phyloP scores from a whole-genome alignment of 2,329 filamentous ascomycete species.

The Tolypocladium endophyticum region DNA sequence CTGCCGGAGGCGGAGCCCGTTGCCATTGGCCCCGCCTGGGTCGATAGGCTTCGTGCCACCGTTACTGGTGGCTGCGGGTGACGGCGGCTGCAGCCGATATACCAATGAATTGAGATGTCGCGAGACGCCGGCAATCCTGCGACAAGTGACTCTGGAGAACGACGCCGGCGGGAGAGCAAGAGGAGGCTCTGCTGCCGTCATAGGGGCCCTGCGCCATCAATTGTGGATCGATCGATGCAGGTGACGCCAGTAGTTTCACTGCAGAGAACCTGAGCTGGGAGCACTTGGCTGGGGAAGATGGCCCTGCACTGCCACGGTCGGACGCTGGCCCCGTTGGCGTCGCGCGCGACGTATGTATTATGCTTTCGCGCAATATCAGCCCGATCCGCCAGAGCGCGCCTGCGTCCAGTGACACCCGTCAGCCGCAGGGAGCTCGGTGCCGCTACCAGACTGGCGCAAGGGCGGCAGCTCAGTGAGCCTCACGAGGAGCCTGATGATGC shows the following conservation, averaged over 20 bases:
- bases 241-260: not conserved
- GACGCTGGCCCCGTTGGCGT: not conserved
- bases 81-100: not conserved
- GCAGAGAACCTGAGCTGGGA: not conserved
- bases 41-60: not conserved
- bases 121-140: not conserved
- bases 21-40: not conserved
- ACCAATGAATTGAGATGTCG: not conserved
- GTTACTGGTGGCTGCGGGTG: not conserved
- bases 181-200: not conserved
- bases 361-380: not conserved
- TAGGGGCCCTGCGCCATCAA: not conserved
- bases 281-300: not conserved
- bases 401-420: not conserved
- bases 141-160: not conserved
- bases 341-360: not conserved
- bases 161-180: not conserved
- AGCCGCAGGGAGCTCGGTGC: not conserved
- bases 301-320: not conserved
- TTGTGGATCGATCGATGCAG: conserved; percentile 1
- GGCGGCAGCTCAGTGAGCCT: not conserved
- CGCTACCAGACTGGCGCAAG: not conserved
- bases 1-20: not conserved
- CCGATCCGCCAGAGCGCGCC: not conserved
- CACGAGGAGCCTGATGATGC: not conserved